Evolutionary conservation across 2,329 filamentous ascomycete species (phyloP), one percentile per base, ranked within the genome.

Genomic region (Trichophyton verrucosum): DNA sequence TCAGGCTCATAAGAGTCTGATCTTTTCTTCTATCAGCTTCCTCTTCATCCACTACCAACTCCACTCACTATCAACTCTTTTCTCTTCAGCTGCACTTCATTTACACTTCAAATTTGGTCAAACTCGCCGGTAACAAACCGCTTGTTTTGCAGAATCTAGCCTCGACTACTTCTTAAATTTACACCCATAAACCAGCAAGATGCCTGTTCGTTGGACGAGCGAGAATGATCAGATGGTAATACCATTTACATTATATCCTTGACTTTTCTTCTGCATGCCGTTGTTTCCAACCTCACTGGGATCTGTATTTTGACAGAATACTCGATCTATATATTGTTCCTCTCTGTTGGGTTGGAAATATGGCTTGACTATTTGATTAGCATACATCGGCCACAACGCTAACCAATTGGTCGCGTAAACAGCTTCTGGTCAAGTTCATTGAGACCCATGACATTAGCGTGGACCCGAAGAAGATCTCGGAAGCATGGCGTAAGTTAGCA

Each of bases 401-500:
- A 55, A 40, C 36, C 11, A 7, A 36, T 56, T 20, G 58, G 49
- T 49, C 42, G 11, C 44, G 60, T 56, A 9, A 49, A 17, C 53
- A 76, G 74, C 69, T 77, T 5, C 67, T 77, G 0, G 61, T 75
- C 1, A 76, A 74, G 36, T 73, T 76, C 30, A 64, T 77, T 0
- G 72, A 76, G 57, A 74, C 71, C 9, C 73, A 74, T 24, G 65
- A 73, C 0, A 33, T 77, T 2, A 67, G 60, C 3, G 67, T 75
- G 6, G 71, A 76, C 60, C 64, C 66, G 11, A 69, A 67, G 20
- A 69, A 66, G 6, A 68, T 76, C 3, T 68, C 73, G 1, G 68
- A 66, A 3, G 68, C 70, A 27, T 77, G 75, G 75, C 72, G 74
- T 75, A 71, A 65, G 73, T 69, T 3, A 17, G 8, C 58, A 17